phyloP scores from a whole-genome alignment of 108 stramenopile species.

The Nitzschia sp. region DNA sequence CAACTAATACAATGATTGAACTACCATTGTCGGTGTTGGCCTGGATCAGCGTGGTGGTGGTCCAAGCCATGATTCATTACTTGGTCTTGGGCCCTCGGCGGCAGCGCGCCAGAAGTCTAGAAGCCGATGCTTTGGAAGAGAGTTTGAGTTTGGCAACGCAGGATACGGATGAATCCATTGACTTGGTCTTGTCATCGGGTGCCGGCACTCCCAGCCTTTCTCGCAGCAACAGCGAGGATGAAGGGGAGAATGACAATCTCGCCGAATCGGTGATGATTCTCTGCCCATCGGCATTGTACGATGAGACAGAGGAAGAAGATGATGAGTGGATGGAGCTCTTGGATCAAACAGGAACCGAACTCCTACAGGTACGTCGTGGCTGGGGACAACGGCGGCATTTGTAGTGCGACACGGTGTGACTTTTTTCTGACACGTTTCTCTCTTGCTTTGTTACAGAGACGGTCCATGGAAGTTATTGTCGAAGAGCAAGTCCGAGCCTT shows the following conservation, averaged over 20 bases:
- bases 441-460: conserved; percentile 6
- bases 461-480: conserved; percentile 29
- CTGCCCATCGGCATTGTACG: too few species aligned
- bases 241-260: background rate
- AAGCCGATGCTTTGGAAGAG: conserved; percentile 27
- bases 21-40: conserved; percentile 34
- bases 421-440: background rate
- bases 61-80: conserved; percentile 41
- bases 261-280: background rate
- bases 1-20: conserved; percentile 29
- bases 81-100: conserved; percentile 32
- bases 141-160: conserved; percentile 27
- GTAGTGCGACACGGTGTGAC: background rate
- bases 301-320: background rate
- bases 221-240: background rate
- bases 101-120: conserved; percentile 8
- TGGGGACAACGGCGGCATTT: too few species aligned
- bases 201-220: background rate
- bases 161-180: conserved; percentile 17
- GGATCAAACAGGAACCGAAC: conserved; percentile 36
- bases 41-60: conserved; percentile 40
- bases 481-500: conserved; percentile 37
- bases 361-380: conserved; percentile 31
- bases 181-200: background rate
- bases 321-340: conserved; percentile 15